phyloP scores from a whole-genome alignment of 306 rosid species.

The Biancaea sappan region DNA sequence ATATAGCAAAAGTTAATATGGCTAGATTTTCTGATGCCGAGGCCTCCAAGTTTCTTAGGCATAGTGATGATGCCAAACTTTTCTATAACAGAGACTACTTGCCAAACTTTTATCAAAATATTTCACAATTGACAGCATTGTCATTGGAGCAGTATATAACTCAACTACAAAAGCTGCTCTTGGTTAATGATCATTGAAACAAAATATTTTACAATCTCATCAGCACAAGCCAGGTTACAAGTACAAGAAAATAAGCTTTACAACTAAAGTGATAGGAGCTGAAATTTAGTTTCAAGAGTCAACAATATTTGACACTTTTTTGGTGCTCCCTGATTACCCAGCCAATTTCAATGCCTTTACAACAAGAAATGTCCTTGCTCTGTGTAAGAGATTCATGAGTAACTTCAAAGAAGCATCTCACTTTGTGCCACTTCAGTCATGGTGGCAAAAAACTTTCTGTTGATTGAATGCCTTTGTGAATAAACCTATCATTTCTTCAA shows the following conservation, averaged over 20 bases:
- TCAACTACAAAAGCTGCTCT: conserved; percentile 47
- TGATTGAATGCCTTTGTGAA: conserved; percentile 25
- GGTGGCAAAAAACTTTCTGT: conserved; percentile 35
- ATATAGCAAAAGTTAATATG: too few species aligned
- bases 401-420: conserved; percentile 43
- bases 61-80: too few species aligned
- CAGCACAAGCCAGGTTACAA: conserved; percentile 20
- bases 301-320: conserved; percentile 37
- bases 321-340: conserved; percentile 31
- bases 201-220: conserved; percentile 50
- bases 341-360: conserved; percentile 40
- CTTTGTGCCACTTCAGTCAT: conserved; percentile 25
- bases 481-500: conserved; percentile 41
- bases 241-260: conserved; percentile 39
- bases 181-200: conserved; percentile 35
- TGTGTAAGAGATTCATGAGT: conserved; percentile 32
- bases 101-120: too few species aligned
- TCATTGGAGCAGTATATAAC: conserved; percentile 37
- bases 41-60: too few species aligned
- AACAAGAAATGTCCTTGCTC: conserved; percentile 40
- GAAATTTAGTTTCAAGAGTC: conserved; percentile 33
- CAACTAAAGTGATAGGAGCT: conserved; percentile 23
- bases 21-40: too few species aligned
- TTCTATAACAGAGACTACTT: too few species aligned
- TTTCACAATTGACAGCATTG: too few species aligned